Conservation (phyloP, 1,284 basidiomycete genomes). For the Vanrija humicola region DNA sequence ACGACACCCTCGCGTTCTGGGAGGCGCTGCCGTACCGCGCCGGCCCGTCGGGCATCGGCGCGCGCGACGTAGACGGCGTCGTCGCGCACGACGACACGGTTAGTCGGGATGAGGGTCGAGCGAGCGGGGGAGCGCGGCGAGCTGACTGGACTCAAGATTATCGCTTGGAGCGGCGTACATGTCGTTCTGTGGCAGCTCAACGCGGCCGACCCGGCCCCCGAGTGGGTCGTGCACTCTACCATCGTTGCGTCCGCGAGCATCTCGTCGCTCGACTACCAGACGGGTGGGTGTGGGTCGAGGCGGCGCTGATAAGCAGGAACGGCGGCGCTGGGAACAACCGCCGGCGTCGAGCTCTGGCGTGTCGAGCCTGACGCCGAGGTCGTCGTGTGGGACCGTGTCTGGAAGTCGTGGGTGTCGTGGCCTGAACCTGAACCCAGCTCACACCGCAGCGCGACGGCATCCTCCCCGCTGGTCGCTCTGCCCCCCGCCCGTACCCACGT, state of each 20-base stretch:
- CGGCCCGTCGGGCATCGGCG: constrained; percentile 15
- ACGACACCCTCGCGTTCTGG: constrained; percentile 41
- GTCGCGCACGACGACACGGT: constrained; percentile 24
- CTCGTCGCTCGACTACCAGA: constrained; percentile 26
- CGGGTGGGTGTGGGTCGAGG: constrained; percentile 20
- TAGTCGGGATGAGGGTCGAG: neutral
- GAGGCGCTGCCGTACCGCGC: constrained; percentile 37
- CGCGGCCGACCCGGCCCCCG: neutral
- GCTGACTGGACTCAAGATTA: constrained; percentile 24
- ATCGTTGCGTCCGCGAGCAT: constrained; percentile 30
- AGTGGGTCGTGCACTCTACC: constrained; percentile 37
- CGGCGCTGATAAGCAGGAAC: constrained; percentile 18
- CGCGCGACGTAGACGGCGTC: constrained; percentile 30
- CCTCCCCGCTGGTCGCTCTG: constrained; percentile 4
- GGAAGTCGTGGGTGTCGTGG: constrained; percentile 24
- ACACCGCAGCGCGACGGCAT: neutral
- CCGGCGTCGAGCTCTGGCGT: constrained; percentile 39
- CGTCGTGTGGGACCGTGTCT: constrained; percentile 43
- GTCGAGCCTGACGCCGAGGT: constrained; percentile 30
- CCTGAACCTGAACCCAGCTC: too few species aligned
- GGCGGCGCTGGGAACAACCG: constrained; percentile 28
- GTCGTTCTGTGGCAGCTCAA: constrained; percentile 37
- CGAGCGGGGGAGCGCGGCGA: too few species aligned
- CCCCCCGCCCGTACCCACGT: constrained; percentile 26
- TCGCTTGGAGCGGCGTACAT: constrained; percentile 40